phyloP scores from a whole-genome alignment of 2,329 filamentous ascomycete species.

The Fusarium luffae region DNA sequence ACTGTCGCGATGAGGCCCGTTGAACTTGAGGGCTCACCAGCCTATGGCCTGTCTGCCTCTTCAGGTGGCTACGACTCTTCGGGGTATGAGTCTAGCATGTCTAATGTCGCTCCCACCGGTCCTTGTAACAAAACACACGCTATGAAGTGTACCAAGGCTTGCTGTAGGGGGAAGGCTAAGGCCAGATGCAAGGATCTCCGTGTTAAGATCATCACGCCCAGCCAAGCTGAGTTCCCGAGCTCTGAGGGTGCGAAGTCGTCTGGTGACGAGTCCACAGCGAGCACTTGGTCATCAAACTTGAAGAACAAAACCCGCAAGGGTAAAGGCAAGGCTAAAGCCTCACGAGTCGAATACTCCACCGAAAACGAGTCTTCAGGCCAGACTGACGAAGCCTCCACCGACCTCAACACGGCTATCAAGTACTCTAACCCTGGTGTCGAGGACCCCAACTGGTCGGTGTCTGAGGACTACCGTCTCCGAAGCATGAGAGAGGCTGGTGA shows the following conservation, averaged over 20 bases:
- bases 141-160: slow-evolving; percentile 4
- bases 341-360: background rate
- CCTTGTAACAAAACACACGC: slow-evolving; percentile 1
- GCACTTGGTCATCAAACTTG: background rate
- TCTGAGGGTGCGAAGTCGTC: slow-evolving; percentile 1
- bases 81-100: background rate
- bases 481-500: slow-evolving; percentile 50
- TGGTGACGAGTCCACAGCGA: background rate
- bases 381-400: slow-evolving; percentile 7
- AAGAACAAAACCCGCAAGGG: slow-evolving; percentile 12
- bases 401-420: background rate
- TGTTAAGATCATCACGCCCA: slow-evolving; percentile 11
- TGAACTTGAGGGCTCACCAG: slow-evolving; percentile 1
- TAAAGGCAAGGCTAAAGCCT: slow-evolving; percentile 11
- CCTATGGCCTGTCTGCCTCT: background rate
- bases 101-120: background rate
- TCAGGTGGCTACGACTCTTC: slow-evolving; percentile 4
- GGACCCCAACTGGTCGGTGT: slow-evolving; percentile 48
- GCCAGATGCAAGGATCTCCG: background rate
- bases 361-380: slow-evolving; percentile 17
- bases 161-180: background rate
- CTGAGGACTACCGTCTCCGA: slow-evolving; percentile 50
- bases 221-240: background rate
- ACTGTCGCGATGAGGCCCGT: background rate
- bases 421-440: slow-evolving; percentile 3